Evolutionary conservation across 495 filamentous ascomycete species (phyloP), one percentile per base, ranked within the genome.

Genomic region (Talaromyces liani): DNA sequence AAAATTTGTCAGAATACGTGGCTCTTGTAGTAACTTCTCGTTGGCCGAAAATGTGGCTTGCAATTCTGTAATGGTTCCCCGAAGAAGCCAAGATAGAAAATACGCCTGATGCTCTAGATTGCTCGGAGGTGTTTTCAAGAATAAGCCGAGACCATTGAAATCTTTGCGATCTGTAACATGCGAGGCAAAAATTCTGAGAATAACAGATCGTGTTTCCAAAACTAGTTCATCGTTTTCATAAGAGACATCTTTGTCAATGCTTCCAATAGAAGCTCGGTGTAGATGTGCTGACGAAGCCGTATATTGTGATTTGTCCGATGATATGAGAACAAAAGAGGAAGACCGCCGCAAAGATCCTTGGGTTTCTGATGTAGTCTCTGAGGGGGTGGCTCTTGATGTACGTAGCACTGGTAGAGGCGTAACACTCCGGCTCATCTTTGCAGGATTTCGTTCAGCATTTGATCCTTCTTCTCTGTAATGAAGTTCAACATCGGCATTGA

Each of bases 81-180:
- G 84, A 16, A 97, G 79, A 12, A 98, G 72, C 75, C 93, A 97
- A 0, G 95, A 95, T 71, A 93, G 91, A 68, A 98, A 97, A 71
- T 91, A 93, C 5, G 92, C 92, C 65, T 96, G 92, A 66, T 97
- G 90, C 68, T 97, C 93, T 68, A 91, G 83, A 69, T 93, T 96
- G 2, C 93, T 92, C 4, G 94, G 89, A 2, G 94, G 94, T 2
- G 92, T 85, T 71, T 94, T 96, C n/a, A 91, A 75, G 68, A 91
- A 94, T 29, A 98, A 75, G 0, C 91, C 91, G 60, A 98, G 88
- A 2, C 95, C 93, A 2, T 89, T 80, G 68, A 97, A 98, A 29
- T 98, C 92, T 72, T 96, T 93, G 34, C 90, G 86, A 36, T 82
- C 80, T 47, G 96, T 79, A 1, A 98, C 73, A 65, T 96, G 90